phyloP scores from a whole-genome alignment of 2,329 filamentous ascomycete species.

The Penicillium sp. region DNA sequence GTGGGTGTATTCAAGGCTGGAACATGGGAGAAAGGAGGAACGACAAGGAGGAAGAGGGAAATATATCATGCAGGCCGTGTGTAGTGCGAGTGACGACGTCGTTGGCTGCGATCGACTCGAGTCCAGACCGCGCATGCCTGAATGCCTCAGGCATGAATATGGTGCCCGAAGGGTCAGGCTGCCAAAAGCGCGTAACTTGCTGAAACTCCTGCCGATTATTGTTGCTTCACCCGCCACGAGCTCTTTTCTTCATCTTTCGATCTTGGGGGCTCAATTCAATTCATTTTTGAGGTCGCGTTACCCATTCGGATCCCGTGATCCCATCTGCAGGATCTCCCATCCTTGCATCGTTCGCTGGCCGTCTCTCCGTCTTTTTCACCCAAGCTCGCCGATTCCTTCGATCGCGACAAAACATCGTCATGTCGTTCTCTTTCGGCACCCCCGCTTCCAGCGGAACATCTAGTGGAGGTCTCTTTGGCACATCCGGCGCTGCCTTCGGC shows the following conservation, averaged over 20 bases:
- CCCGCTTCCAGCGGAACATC: slow-evolving; percentile 37
- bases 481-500: slow-evolving; percentile 33
- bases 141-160: slow-evolving; percentile 26
- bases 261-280: slow-evolving; percentile 3
- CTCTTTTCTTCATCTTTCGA: slow-evolving; percentile 3
- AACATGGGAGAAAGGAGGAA: slow-evolving; percentile 17
- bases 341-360: slow-evolving; percentile 14
- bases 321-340: slow-evolving; percentile 10
- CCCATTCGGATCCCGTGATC: slow-evolving; percentile 8
- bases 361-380: slow-evolving; percentile 17
- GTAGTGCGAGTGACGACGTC: slow-evolving; percentile 24
- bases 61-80: slow-evolving; percentile 18
- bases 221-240: slow-evolving; percentile 11
- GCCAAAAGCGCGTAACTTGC: slow-evolving; percentile 17
- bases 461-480: slow-evolving; percentile 34
- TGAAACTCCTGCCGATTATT: slow-evolving; percentile 28
- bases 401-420: slow-evolving; percentile 24
- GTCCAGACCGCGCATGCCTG: slow-evolving; percentile 31
- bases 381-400: slow-evolving; percentile 25
- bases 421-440: slow-evolving; percentile 41
- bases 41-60: slow-evolving; percentile 12
- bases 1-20: slow-evolving; percentile 21
- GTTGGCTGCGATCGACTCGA: slow-evolving; percentile 30
- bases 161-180: slow-evolving; percentile 19
- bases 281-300: slow-evolving; percentile 6